Evolutionary conservation across 495 filamentous ascomycete genomes (phyloP).

Genomic region (Aspergillus olivimuriae): DNA sequence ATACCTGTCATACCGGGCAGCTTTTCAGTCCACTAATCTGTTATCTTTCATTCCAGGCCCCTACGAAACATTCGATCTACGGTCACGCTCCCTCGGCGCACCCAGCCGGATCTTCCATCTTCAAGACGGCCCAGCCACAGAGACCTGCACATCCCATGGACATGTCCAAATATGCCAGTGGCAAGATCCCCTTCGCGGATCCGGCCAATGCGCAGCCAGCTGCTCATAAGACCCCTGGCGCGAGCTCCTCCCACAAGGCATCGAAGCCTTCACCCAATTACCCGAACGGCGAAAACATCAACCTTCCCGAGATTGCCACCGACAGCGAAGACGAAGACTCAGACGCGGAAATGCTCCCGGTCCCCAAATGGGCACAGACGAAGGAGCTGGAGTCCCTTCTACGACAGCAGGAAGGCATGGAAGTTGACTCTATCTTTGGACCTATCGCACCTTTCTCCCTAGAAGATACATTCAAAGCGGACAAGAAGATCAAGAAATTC

Average conservation of each 20-base stretch:
- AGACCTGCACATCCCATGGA: constrained; percentile 64
- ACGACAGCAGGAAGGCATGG: constrained; percentile 68
- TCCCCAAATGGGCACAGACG: constrained; percentile 78
- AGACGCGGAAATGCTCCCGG: constrained; percentile 50
- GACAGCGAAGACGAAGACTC: constrained; percentile 80
- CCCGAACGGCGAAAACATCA: constrained; percentile 72
- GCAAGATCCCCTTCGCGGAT: constrained; percentile 83
- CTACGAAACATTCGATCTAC: constrained; percentile 56
- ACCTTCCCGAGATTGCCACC: constrained; percentile 82
- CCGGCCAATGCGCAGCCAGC: constrained; percentile 42
- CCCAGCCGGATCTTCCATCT: constrained; percentile 30
- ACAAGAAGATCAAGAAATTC: constrained; percentile 76
- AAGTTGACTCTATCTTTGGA: constrained; percentile 86
- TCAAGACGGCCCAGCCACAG: constrained; percentile 39
- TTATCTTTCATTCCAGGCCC: constrained; percentile 43
- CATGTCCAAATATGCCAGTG: constrained; percentile 76
- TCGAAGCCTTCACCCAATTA: constrained; percentile 70
- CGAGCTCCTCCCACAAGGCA: constrained; percentile 33
- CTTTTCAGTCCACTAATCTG: neutral
- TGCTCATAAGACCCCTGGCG: constrained; percentile 52
- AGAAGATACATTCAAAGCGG: constrained; percentile 88
- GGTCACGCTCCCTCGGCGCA: constrained; percentile 47
- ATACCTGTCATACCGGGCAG: neutral
- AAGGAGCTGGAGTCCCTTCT: constrained; percentile 68
- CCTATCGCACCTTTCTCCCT: constrained; percentile 78